Conservation (phyloP, 1,284 basidiomycete species). For the Ceratobasidium sp. region DNA sequence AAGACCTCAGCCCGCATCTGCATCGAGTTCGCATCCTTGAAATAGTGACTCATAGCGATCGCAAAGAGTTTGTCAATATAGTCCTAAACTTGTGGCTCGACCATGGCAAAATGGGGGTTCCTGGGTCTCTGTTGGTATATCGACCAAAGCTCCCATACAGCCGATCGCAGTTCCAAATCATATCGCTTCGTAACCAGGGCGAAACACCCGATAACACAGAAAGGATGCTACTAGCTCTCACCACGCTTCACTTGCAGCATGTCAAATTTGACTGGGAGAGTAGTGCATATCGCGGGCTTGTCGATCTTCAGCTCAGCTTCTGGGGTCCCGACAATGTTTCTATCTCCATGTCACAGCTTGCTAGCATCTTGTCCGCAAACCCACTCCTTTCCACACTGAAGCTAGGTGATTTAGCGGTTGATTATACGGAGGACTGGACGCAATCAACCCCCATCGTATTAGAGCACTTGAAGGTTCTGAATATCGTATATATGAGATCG, state of each 20-base stretch:
- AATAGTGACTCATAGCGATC: no score
- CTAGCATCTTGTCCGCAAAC: not conserved
- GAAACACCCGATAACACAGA: no score
- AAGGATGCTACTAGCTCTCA: not conserved
- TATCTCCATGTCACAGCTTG: not conserved
- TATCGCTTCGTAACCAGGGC: no score
- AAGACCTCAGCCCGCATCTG: no score
- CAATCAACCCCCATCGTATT: not conserved
- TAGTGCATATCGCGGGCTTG: not conserved
- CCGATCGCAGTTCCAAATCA: no score
- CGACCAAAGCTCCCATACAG: no score
- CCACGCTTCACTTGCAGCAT: not conserved
- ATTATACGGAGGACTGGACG: not conserved
- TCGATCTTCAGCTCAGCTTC: not conserved
- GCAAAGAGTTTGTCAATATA: no score
- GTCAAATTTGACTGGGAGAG: not conserved
- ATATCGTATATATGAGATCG: not conserved
- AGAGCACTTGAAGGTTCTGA: not conserved
- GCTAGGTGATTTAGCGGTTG: not conserved
- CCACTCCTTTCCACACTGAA: not conserved
- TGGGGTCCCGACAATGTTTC: not conserved
- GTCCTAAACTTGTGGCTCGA: no score
- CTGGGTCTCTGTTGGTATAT: no score
- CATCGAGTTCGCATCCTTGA: no score
- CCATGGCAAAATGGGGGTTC: no score